Conservation (phyloP, 202 grass and related monocot species). For the Panicum virgatum region DNA sequence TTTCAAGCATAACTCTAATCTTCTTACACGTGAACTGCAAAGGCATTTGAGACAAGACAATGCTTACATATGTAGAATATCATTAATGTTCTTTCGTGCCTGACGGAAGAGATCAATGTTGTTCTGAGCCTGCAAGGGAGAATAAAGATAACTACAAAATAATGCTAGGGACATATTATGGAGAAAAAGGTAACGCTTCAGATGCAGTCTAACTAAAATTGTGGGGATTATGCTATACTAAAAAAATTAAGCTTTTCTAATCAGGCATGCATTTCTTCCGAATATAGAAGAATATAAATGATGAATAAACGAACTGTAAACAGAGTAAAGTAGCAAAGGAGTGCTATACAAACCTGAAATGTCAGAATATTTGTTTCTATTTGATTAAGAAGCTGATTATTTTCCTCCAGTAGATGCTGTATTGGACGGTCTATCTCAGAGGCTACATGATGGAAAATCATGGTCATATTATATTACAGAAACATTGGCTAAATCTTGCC, state of each 20-base stretch:
- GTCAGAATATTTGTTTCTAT: slow-evolving; percentile 68
- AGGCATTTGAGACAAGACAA: slow-evolving; percentile 9
- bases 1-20: background rate
- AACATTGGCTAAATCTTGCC: slow-evolving; percentile 8
- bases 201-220: background rate
- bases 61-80: slow-evolving; percentile 63
- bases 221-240: background rate
- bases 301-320: slow-evolving; percentile 16
- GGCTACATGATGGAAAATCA: slow-evolving; percentile 48
- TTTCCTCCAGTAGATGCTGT: slow-evolving; percentile 66
- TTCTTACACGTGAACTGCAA: background rate
- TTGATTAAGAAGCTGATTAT: slow-evolving; percentile 67
- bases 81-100: slow-evolving; percentile 63
- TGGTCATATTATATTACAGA: slow-evolving; percentile 31
- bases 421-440: slow-evolving; percentile 63
- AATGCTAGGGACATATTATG: background rate
- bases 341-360: slow-evolving; percentile 63
- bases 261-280: background rate
- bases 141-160: slow-evolving; percentile 22
- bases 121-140: slow-evolving; percentile 59
- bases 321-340: background rate
- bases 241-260: background rate
- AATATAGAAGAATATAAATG: slow-evolving; percentile 2
- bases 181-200: background rate
- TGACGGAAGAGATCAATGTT: slow-evolving; percentile 71